Evolutionary conservation across 225 moss, liverwort and hornwort species (phyloP).

Genomic region (Neckera pumila): DNA sequence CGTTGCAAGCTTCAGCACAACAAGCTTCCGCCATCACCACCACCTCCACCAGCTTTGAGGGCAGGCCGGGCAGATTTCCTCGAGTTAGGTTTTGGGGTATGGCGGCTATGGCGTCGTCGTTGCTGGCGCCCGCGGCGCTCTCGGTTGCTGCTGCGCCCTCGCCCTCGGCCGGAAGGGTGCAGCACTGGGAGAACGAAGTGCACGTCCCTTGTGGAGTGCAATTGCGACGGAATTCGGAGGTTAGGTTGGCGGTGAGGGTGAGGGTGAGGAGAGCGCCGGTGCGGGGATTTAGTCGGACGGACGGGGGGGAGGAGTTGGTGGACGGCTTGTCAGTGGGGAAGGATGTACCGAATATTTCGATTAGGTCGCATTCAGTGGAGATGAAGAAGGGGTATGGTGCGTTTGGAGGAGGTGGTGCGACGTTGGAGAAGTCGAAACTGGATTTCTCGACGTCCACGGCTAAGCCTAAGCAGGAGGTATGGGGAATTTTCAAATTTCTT

Average conservation of each 20-base stretch:
- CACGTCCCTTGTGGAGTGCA: not conserved
- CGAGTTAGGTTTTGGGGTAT: not conserved
- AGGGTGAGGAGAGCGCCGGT: not conserved
- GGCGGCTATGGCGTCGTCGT: constrained; percentile 26
- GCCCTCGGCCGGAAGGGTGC: not conserved
- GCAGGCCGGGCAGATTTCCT: not conserved
- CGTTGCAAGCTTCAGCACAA: not conserved
- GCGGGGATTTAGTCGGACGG: constrained; percentile 28
- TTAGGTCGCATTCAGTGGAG: constrained; percentile 37
- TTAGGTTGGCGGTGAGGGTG: not conserved
- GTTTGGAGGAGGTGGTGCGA: constrained; percentile 90
- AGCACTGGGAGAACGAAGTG: not conserved
- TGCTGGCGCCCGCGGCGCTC: not conserved
- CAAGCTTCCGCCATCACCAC: not conserved
- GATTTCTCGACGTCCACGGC: constrained; percentile 67
- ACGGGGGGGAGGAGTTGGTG: constrained; percentile 2
- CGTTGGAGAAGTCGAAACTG: constrained; percentile 91
- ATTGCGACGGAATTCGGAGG: constrained; percentile 6
- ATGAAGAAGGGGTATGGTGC: constrained; percentile 98
- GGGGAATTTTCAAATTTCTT: not conserved
- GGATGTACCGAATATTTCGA: constrained; percentile 29
- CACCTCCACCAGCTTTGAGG: not conserved
- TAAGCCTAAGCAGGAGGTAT: constrained; percentile 69
- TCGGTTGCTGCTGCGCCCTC: not conserved
- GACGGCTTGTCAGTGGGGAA: not conserved